Conservation (phyloP, 306 rosid genomes). For the Quercus wislizeni region DNA sequence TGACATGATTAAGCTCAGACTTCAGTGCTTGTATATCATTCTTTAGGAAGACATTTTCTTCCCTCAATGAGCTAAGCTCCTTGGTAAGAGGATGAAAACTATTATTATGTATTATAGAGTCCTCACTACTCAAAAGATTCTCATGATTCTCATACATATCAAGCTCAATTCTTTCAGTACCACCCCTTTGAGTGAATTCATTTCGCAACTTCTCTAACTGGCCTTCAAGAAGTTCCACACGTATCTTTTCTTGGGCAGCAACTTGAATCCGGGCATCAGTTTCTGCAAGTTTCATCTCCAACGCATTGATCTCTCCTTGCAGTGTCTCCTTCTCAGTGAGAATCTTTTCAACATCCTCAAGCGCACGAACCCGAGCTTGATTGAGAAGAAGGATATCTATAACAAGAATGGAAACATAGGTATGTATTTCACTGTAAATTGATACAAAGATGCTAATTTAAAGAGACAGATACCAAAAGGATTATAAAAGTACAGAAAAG, state of each 20-base stretch:
- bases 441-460: constrained; percentile 6
- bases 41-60: constrained; percentile 63
- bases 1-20: constrained; percentile 50
- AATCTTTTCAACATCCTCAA: constrained; percentile 74
- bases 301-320: constrained; percentile 63
- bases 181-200: constrained; percentile 40
- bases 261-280: constrained; percentile 63
- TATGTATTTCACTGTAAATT: constrained; percentile 12
- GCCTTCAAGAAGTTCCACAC: constrained; percentile 62
- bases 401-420: constrained; percentile 18
- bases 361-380: constrained; percentile 70
- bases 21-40: constrained; percentile 53
- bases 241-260: constrained; percentile 65
- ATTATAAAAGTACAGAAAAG: constrained; percentile 13
- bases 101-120: constrained; percentile 20
- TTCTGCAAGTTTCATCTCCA: constrained; percentile 76
- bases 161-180: constrained; percentile 34
- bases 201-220: constrained; percentile 53
- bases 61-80: constrained; percentile 66
- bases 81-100: constrained; percentile 33
- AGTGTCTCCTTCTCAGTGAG: constrained; percentile 68
- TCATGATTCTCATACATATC: constrained; percentile 31
- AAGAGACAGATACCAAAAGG: constrained; percentile 4
- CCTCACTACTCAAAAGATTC: constrained; percentile 23
- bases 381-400: constrained; percentile 81